Evolutionary conservation across 805 yeast species (phyloP), one percentile per base, ranked within the genome.

Genomic region (Martiniozyma abietophila): DNA sequence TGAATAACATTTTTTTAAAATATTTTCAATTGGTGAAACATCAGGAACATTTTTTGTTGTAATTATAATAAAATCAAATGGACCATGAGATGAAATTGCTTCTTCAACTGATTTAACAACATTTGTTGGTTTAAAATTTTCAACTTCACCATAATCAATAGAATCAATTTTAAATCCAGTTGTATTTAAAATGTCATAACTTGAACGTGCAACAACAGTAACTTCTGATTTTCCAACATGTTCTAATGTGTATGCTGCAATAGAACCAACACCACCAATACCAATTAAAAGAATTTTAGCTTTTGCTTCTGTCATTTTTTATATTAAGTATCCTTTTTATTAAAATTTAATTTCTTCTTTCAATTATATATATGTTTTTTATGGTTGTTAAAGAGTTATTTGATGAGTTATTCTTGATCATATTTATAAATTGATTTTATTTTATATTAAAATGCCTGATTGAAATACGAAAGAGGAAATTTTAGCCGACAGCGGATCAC

Each of bases 241-340:
- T 39, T 59, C 61, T 19, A 84, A 60, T 0, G 81, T 73, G 31
- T 72, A 65, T 0, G 92, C 84, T 4, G 76, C 76, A 21, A 83
- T 71, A 2, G 82, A 66, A 20, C 95, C 95, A 5, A 84, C 88
- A 17, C 94, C 94, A 10, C 94, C 95, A 2, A 84, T 69, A 6
- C 94, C 94, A 21, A 82, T 67, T 7, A 80, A 58, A n/a, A n/a
- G n/a, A n/a, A n/a, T n/a, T n/a, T n/a, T n/a, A n/a, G n/a, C n/a
- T n/a, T n/a, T n/a, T n/a, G n/a, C n/a, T n/a, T n/a, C n/a, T n/a
- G n/a, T n/a, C n/a, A n/a, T n/a, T n/a, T n/a, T n/a, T n/a, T n/a
- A n/a, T n/a, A n/a, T n/a, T n/a, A n/a, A n/a, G n/a, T n/a, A n/a
- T n/a, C n/a, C n/a, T n/a, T n/a, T n/a, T n/a, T n/a, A n/a, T n/a